These are phyloP conservation scores for Agrocybe chaxingu DNA, from an alignment of 768 basidiomycete species.

Conservation along the genomic window DNA sequence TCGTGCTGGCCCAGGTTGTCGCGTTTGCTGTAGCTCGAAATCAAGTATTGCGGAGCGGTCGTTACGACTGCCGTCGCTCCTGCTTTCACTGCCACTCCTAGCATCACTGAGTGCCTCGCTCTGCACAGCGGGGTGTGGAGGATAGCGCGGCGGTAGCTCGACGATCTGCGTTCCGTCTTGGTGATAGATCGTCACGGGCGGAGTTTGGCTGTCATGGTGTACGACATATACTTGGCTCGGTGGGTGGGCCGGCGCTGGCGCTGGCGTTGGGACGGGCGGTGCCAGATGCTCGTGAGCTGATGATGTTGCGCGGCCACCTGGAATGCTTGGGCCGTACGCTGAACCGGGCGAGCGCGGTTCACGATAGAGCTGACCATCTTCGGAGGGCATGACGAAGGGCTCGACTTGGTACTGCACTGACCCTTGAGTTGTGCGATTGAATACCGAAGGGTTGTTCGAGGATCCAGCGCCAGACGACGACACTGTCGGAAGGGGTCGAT, in stretches of 20 bases:
- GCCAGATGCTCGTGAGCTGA: conserved; percentile 9
- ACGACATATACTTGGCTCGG: conserved; percentile 49
- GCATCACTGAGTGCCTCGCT: conserved; percentile 15
- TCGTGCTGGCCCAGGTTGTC: conserved; percentile 17
- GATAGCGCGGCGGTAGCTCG: conserved; percentile 57
- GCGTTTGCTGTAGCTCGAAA: conserved; percentile 20
- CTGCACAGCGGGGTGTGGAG: conserved; percentile 15
- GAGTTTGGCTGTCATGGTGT: conserved; percentile 55
- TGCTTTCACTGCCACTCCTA: conserved; percentile 14
- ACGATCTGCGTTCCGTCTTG: conserved; percentile 53
- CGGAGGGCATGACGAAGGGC: conserved; percentile 38
- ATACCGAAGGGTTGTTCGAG: conserved; percentile 15
- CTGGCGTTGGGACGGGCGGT: conserved; percentile 7
- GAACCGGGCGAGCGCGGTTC: conserved; percentile 10
- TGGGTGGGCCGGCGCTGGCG: conserved; percentile 4
- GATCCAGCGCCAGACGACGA: conserved; percentile 13
- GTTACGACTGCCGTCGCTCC: conserved; percentile 14
- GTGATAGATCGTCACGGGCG: conserved; percentile 58
- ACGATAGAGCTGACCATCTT: conserved; percentile 22
- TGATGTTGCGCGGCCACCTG: conserved; percentile 7
- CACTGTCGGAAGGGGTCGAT: conserved; percentile 24
- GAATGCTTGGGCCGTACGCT: conserved; percentile 3
- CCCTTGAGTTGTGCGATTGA: conserved; percentile 8
- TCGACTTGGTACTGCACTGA: conserved; percentile 36
- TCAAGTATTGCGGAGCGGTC: conserved; percentile 4